These are phyloP conservation scores for Skeletonema marinoi DNA, from an alignment of 108 stramenopile genomes.

Conservation along the genomic window DNA sequence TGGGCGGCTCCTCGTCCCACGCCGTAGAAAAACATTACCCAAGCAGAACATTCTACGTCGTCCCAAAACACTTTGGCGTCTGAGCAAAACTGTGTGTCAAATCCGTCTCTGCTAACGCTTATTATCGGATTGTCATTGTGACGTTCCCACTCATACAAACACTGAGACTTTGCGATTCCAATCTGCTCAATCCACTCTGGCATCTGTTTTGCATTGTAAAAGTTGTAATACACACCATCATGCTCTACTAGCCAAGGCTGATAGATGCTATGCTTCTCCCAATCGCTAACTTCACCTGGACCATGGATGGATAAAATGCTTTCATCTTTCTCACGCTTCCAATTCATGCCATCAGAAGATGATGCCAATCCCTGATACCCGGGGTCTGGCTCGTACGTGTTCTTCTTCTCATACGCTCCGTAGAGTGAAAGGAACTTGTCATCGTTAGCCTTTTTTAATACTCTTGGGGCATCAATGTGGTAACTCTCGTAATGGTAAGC, in stretches of 20 bases:
- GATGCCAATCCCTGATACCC: slow-evolving; percentile 42
- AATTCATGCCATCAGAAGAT: slow-evolving; percentile 40
- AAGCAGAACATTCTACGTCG: slow-evolving; percentile 2
- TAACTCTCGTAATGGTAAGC: slow-evolving; percentile 48
- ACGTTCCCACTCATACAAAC: slow-evolving; percentile 32
- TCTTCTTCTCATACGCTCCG: slow-evolving; percentile 40
- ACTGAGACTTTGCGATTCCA: slow-evolving; percentile 39
- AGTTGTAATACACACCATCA: slow-evolving; percentile 38
- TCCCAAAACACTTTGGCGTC: slow-evolving; percentile 51
- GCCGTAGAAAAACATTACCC: slow-evolving; percentile 54
- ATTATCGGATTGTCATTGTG: slow-evolving; percentile 39
- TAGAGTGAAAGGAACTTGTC: slow-evolving; percentile 36
- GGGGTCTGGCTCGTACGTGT: slow-evolving; percentile 37
- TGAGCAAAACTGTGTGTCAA: slow-evolving; percentile 35
- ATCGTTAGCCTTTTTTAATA: slow-evolving; percentile 28
- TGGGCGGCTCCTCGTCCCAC: slow-evolving; percentile 44
- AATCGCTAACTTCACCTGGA: slow-evolving; percentile 19
- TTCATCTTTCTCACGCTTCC: slow-evolving; percentile 32
- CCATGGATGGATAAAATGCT: slow-evolving; percentile 44
- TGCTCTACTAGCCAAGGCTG: slow-evolving; percentile 50
- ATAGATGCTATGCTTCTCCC: slow-evolving; percentile 48
- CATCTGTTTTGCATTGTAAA: slow-evolving; percentile 58
- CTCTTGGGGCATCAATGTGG: slow-evolving; percentile 23
- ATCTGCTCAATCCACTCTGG: slow-evolving; percentile 52
- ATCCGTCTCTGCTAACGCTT: slow-evolving; percentile 9